phyloP scores from a whole-genome alignment of 2,329 filamentous ascomycete species.

The Lachnum nothofagi region DNA sequence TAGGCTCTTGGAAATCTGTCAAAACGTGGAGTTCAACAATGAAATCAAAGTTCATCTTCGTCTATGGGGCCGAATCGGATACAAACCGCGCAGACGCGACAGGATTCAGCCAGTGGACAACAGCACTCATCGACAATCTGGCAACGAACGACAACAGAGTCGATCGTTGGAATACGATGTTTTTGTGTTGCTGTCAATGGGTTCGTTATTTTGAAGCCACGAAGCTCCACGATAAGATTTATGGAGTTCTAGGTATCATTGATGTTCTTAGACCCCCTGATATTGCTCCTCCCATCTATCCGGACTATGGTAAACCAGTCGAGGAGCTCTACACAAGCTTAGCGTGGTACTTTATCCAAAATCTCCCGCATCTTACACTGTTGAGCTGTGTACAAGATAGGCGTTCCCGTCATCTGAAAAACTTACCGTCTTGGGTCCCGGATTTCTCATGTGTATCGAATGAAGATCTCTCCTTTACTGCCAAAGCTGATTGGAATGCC shows the following conservation, averaged over 20 bases:
- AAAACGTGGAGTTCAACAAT: conserved; percentile 5
- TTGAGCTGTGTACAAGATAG: conserved; percentile 9
- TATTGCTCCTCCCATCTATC: conserved; percentile 5
- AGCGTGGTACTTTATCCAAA: conserved; percentile 7
- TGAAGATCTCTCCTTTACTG: conserved; percentile 7
- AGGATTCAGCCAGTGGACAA: conserved; percentile 10
- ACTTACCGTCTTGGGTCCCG: conserved; percentile 14
- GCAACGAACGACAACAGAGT: conserved; percentile 1
- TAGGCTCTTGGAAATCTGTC: conserved; percentile 5
- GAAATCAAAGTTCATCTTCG: conserved; percentile 6
- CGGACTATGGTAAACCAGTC: conserved; percentile 12
- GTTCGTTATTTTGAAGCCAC: conserved; percentile 7
- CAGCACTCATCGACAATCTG: conserved; percentile 7
- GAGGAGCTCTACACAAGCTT: conserved; percentile 9
- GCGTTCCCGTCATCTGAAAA: conserved; percentile 6
- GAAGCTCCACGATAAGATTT: conserved; percentile 7
- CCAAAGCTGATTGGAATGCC: conserved; percentile 7
- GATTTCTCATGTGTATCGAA: conserved; percentile 8
- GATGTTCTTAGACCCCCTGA: conserved; percentile 6
- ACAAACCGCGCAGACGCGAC: conserved; percentile 5
- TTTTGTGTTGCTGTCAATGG: conserved; percentile 8
- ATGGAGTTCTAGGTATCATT: conserved; percentile 8
- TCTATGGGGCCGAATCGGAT: neutral
- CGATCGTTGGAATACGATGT: conserved; percentile 7
- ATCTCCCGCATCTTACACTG: conserved; percentile 7